phyloP scores from a whole-genome alignment of 1,139 yeast species.

The Saccharomyces uvarum region DNA sequence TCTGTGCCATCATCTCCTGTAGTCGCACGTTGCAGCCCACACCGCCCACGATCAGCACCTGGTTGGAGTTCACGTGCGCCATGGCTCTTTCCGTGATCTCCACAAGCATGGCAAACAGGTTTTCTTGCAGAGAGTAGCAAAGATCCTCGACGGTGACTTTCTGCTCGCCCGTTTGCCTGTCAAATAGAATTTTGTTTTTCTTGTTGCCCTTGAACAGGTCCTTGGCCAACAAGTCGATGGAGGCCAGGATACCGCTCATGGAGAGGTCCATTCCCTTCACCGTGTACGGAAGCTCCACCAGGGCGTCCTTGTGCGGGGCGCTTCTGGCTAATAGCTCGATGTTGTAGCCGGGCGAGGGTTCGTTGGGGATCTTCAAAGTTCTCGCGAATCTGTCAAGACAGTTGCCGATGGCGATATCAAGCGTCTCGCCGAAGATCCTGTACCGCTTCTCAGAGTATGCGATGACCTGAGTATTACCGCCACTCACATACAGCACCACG shows the following conservation, averaged over 20 bases:
- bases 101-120: conserved; percentile 88
- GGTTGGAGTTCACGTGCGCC: conserved; percentile 91
- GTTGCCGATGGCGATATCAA: conserved; percentile 95
- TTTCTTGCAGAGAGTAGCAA: conserved; percentile 89
- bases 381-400: conserved; percentile 95
- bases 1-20: conserved; percentile 91
- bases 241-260: conserved; percentile 89
- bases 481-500: conserved; percentile 91
- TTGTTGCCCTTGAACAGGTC: conserved; percentile 54
- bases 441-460: conserved; percentile 91
- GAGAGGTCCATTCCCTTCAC: conserved; percentile 98
- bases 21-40: conserved; percentile 90
- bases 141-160: conserved; percentile 72
- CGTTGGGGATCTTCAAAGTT: conserved; percentile 76
- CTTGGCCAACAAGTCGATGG: conserved; percentile 71
- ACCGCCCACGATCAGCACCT: conserved; percentile 93
- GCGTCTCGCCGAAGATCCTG: conserved; percentile 92
- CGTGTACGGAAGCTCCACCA: conserved; percentile 81
- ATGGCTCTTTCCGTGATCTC: conserved; percentile 97
- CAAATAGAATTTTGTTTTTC: conserved; percentile 43
- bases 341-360: conserved; percentile 95
- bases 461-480: conserved; percentile 96
- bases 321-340: conserved; percentile 88
- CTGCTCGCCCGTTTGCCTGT: conserved; percentile 41
- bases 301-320: conserved; percentile 39